Conservation (phyloP, 148 eudicot genomes). For the Talinum fruticosum region DNA sequence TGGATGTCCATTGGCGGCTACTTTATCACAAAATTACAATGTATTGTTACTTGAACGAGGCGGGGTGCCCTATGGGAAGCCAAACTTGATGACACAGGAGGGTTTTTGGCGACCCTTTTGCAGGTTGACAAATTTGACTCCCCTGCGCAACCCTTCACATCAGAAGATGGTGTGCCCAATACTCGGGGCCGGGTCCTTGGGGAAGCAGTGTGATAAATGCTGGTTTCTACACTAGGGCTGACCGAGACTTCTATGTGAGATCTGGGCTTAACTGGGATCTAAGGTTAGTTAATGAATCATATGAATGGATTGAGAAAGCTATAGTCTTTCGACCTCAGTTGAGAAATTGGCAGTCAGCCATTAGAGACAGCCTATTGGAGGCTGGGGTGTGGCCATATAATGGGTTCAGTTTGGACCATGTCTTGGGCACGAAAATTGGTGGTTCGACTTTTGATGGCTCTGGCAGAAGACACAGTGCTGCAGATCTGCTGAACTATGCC, state of each 20-base stretch:
- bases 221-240: slow-evolving; percentile 83
- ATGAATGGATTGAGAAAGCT: slow-evolving; percentile 77
- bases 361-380: slow-evolving; percentile 69
- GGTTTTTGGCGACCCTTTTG: slow-evolving; percentile 58
- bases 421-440: slow-evolving; percentile 78
- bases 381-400: slow-evolving; percentile 77
- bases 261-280: slow-evolving; percentile 67
- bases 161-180: slow-evolving; percentile 93
- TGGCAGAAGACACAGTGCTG: slow-evolving; percentile 77
- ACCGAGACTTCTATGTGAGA: slow-evolving; percentile 47
- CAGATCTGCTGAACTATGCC: slow-evolving; percentile 65
- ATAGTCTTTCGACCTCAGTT: slow-evolving; percentile 79
- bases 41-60: slow-evolving; percentile 84
- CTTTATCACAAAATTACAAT: slow-evolving; percentile 49
- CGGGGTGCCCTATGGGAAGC: slow-evolving; percentile 61
- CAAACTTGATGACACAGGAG: slow-evolving; percentile 65
- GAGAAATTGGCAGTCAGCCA: slow-evolving; percentile 67
- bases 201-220: slow-evolving; percentile 95
- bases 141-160: slow-evolving; percentile 77
- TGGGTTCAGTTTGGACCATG: slow-evolving; percentile 66
- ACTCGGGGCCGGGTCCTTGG: slow-evolving; percentile 95
- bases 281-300: slow-evolving; percentile 56
- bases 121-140: slow-evolving; percentile 51
- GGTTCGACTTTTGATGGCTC: slow-evolving; percentile 77
- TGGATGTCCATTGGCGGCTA: slow-evolving; percentile 89